Evolutionary conservation across 768 basidiomycete genomes (phyloP).

Genomic region (Russula compacta): DNA sequence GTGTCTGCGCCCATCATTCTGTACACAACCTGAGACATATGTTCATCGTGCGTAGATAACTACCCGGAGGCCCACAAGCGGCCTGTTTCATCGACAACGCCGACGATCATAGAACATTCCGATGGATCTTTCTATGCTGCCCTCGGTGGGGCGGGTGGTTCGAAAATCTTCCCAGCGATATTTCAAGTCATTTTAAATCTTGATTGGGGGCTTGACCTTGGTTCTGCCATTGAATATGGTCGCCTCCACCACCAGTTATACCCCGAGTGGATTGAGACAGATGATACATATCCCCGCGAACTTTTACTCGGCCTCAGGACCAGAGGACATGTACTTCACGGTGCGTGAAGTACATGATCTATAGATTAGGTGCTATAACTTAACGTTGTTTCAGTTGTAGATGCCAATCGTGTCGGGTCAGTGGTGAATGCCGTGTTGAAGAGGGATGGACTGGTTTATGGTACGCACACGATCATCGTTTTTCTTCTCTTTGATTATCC

Average conservation of each 20-base stretch:
- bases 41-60: conserved; percentile 47
- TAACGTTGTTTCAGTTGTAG: conserved; percentile 35
- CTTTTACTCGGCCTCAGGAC: conserved; percentile 46
- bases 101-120: conserved; percentile 69
- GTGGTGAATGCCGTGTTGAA: conserved; percentile 62
- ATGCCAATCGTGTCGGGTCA: conserved; percentile 65
- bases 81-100: conserved; percentile 77
- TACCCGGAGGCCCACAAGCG: conserved; percentile 85
- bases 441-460: conserved; percentile 48
- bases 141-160: conserved; percentile 82
- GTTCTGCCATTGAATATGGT: conserved; percentile 74
- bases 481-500: neutral
- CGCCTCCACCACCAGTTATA: conserved; percentile 84
- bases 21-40: neutral
- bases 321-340: conserved; percentile 64
- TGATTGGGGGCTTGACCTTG: conserved; percentile 74
- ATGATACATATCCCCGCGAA: conserved; percentile 47
- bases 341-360: conserved; percentile 41
- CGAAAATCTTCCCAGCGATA: conserved; percentile 71
- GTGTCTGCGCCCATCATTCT: conserved; percentile 30
- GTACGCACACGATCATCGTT: conserved; percentile 32
- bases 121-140: conserved; percentile 68
- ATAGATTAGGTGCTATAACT: neutral
- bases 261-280: conserved; percentile 51
- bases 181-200: conserved; percentile 74